phyloP scores from a whole-genome alignment of 257 asterid genomes.

The Solanum appendiculatum region DNA sequence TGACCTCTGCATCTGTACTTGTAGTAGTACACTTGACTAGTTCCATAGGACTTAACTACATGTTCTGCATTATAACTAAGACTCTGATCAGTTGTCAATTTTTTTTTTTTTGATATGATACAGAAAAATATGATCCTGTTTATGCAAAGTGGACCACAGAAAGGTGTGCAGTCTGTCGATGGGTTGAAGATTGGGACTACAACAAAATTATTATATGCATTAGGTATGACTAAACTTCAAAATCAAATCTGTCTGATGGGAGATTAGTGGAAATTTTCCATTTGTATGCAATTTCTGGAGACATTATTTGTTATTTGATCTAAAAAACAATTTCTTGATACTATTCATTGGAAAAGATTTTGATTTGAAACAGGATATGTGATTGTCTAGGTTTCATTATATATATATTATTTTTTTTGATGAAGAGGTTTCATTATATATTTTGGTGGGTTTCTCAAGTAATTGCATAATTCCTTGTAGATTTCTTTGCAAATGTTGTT shows the following conservation, averaged over 20 bases:
- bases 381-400: not conserved
- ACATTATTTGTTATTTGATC: not conserved
- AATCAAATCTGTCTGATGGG: not conserved
- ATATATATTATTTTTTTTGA: not conserved
- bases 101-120: constrained; percentile 1
- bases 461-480: not conserved
- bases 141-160: constrained; percentile 95
- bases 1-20: not conserved
- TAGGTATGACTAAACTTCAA: constrained; percentile 12
- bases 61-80: not conserved
- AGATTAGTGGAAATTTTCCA: not conserved
- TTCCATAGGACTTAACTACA: not conserved
- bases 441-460: not conserved
- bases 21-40: not conserved
- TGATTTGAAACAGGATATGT: not conserved
- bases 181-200: constrained; percentile 99
- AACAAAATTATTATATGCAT: constrained; percentile 72
- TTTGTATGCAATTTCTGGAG: not conserved
- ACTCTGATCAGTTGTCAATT: not conserved
- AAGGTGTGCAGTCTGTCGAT: constrained; percentile 99
- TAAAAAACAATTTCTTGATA: not conserved
- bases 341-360: not conserved
- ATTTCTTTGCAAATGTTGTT: not conserved
- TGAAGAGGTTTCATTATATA: not conserved
- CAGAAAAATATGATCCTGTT: constrained; percentile 91